Evolutionary conservation across 2,329 filamentous ascomycete genomes (phyloP).

Genomic region (Pseudopithomyces chartarum): DNA sequence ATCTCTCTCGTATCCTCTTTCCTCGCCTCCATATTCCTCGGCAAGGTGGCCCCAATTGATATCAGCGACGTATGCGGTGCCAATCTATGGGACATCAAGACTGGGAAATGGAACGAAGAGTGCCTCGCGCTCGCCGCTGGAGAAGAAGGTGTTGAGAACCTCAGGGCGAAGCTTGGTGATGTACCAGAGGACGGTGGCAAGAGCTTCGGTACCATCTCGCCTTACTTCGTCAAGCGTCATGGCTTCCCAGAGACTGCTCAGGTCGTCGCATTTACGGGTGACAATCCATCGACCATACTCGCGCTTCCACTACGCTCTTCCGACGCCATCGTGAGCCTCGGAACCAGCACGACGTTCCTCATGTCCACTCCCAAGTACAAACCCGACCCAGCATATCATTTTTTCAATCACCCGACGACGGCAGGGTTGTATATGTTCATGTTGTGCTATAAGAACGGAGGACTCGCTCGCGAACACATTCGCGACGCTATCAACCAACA

Average conservation of each 20-base stretch:
- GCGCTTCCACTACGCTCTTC: conserved; percentile 83
- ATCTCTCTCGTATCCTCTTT: conserved; percentile 97
- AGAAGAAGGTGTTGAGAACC: conserved; percentile 62
- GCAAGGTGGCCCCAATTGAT: conserved; percentile 84
- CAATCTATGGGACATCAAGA: conserved; percentile 91
- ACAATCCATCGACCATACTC: conserved; percentile 95
- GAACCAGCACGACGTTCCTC: conserved; percentile 94
- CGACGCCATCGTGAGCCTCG: conserved; percentile 92
- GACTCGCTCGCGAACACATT: conserved; percentile 86
- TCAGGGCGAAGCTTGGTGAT: conserved; percentile 78
- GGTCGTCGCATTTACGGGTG: conserved; percentile 87
- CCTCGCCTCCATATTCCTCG: conserved; percentile 87
- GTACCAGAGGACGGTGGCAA: conserved; percentile 81
- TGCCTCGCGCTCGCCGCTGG: conserved; percentile 79
- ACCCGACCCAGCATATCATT: conserved; percentile 90
- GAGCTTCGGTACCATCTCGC: conserved; percentile 74
- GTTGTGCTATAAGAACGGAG: conserved; percentile 99
- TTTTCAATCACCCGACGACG: conserved; percentile 97
- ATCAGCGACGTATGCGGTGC: conserved; percentile 95
- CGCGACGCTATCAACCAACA: conserved; percentile 75
- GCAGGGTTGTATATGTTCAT: conserved; percentile 98
- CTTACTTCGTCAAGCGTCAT: conserved; percentile 80
- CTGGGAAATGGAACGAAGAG: conserved; percentile 72
- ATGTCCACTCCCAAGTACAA: conserved; percentile 95
- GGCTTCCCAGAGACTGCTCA: conserved; percentile 77